Base-by-base conservation (phyloP, 805 yeast genomes). In the Zygosaccharomyces bisporus region DNA sequence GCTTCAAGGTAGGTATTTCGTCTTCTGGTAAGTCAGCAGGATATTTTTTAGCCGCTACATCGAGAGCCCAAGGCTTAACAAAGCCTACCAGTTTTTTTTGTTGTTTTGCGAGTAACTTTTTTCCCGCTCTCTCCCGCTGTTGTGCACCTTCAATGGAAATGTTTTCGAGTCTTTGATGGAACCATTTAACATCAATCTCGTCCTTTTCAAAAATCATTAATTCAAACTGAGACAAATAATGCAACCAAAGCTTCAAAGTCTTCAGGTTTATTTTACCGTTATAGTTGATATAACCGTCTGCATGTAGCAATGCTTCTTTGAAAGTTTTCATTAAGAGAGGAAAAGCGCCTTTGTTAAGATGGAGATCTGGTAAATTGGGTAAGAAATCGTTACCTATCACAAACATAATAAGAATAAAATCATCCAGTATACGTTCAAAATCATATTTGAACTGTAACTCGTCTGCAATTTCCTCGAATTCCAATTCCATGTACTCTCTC, bases 301-400 rank as follows among this genome's bases (percentile, higher is more conserved):
- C 68, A 50, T 75, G 76, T 53, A 76, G 74, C 60, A 93, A 71
- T 20, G 90, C 80, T 57, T 80, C 81, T 63, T 90, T 93, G 70
- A 93, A 93, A 12, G 96, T 83, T 50, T 83, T 87, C 54, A 93
- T 73, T 57, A 93, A 73, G 23, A 89, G 76, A n/a, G 98, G 96
- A 70, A 93, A 86, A 0, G 98, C 99, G 55, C 97, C 98, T 56
- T 90, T 93, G 61, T 89, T 90, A 53, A 93, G 76, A 63, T 87
- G 90, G 55, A 93, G 73, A 65, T 90, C 95, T 0, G 99, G 99
- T 55, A 95, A 76, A 62, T 93, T 87, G 19, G 99, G 99, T 60
- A 93, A 75, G 80, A 93, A 93, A 75, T 93, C 99, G 61, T 93
- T 93, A 57, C 99, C 99, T 56, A 93, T 87, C 49, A 93, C 95